phyloP scores from a whole-genome alignment of 2,329 filamentous ascomycete species.

The Apiospora koreana region DNA sequence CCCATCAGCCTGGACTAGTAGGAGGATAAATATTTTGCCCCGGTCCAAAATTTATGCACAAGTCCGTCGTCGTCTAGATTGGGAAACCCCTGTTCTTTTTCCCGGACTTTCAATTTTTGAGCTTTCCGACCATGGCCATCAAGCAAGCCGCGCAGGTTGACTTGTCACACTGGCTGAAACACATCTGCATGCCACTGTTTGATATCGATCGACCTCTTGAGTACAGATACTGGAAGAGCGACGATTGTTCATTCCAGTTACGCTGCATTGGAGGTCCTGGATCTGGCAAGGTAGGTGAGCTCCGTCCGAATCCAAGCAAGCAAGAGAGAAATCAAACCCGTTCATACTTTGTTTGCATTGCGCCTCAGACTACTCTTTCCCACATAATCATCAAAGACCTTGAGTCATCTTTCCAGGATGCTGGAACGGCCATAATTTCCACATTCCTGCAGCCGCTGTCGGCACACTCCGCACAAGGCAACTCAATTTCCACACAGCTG shows the following conservation, averaged over 20 bases:
- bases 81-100: background rate
- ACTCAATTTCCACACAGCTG: background rate
- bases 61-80: too few relatives aligned
- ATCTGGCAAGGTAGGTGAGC: background rate
- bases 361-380: background rate
- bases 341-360: background rate
- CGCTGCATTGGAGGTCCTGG: background rate
- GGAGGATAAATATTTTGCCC: background rate
- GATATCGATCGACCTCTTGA: background rate
- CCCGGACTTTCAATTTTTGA: background rate
- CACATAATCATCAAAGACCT: background rate
- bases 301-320: background rate
- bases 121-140: background rate
- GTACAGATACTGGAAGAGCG: background rate
- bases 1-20: too few relatives aligned
- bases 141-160: background rate
- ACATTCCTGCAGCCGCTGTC: background rate
- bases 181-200: background rate
- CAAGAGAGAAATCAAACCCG: too few relatives aligned
- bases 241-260: background rate
- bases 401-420: background rate
- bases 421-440: background rate
- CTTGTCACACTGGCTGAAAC: background rate
- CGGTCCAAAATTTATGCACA: background rate
- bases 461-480: background rate